phyloP scores from a whole-genome alignment of 163 green algal genomes.

The Scenedesmus sp. region DNA sequence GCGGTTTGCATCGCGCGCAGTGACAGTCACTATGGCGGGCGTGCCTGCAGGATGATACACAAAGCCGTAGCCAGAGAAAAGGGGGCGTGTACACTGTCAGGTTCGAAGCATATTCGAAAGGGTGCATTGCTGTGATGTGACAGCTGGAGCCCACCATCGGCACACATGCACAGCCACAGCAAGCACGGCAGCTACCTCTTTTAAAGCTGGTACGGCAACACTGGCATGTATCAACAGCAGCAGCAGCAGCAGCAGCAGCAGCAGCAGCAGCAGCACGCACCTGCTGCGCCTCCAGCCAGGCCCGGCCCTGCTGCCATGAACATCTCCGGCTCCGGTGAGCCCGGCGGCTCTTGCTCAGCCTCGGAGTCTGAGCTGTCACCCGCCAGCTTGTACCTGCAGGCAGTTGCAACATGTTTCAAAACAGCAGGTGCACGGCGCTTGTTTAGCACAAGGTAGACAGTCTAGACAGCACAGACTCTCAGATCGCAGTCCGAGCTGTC shows the following conservation, averaged over 20 bases:
- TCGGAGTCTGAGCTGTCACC: constrained; percentile 55
- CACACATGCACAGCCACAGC: neutral
- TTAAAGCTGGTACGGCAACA: neutral
- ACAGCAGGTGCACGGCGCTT: too few species aligned
- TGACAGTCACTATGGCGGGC: constrained; percentile 68
- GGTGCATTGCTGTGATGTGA: too few species aligned
- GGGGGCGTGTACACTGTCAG: neutral
- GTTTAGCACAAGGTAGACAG: too few species aligned
- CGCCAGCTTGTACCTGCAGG: constrained; percentile 41
- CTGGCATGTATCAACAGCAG: neutral
- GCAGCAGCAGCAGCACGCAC: neutral
- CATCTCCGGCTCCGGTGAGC: constrained; percentile 72
- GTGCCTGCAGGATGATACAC: constrained; percentile 7
- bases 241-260: neutral
- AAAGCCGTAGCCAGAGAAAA: neutral
- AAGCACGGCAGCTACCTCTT: too few species aligned
- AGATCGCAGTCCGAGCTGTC: too few species aligned
- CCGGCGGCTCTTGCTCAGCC: constrained; percentile 68
- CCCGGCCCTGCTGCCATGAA: constrained; percentile 81
- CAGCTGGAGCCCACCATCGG: neutral
- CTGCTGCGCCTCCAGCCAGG: constrained; percentile 69
- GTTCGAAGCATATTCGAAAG: too few species aligned
- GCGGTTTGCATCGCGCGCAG: constrained; percentile 64
- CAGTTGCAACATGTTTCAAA: neutral
- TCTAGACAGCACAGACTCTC: too few species aligned